Evolutionary conservation across 2,329 filamentous ascomycete species (phyloP).

Genomic region (Tolypocladium tropicale): DNA sequence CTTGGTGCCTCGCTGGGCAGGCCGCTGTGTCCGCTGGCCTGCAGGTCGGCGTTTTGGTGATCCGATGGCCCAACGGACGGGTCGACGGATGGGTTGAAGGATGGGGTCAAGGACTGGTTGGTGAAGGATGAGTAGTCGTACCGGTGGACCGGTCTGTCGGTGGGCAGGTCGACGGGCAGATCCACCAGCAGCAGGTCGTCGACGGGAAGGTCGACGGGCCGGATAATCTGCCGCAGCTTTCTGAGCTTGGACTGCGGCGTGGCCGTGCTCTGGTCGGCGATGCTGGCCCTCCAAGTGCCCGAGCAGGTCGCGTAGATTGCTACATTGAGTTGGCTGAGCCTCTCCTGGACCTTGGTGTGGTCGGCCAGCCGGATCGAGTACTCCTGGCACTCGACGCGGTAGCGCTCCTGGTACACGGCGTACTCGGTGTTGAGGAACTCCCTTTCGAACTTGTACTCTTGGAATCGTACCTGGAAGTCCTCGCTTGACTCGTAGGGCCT

Average conservation of each 20-base stretch:
- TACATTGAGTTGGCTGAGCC: background rate
- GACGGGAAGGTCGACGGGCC: background rate
- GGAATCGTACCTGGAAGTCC: background rate
- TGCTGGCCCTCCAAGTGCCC: background rate
- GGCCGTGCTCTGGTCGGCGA: background rate
- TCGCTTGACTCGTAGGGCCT: background rate
- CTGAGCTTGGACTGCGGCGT: conserved; percentile 3
- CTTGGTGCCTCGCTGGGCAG: too few species aligned
- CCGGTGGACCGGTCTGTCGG: background rate
- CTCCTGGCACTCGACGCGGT: background rate
- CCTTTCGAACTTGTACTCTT: background rate
- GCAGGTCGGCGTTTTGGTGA: background rate
- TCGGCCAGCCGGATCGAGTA: background rate
- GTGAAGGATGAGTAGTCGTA: too few species aligned
- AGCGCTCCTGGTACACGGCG: background rate
- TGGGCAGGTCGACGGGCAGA: background rate
- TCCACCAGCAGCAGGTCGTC: background rate
- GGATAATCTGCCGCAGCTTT: background rate
- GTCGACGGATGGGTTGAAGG: background rate
- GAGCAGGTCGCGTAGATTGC: background rate
- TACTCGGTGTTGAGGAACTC: background rate
- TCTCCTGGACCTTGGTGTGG: background rate
- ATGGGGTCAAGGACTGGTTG: background rate
- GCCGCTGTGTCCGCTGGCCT: too few species aligned
- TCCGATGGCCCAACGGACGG: too few species aligned